Conservation (phyloP, 139 green algal genomes). For the Volvox africanus region DNA sequence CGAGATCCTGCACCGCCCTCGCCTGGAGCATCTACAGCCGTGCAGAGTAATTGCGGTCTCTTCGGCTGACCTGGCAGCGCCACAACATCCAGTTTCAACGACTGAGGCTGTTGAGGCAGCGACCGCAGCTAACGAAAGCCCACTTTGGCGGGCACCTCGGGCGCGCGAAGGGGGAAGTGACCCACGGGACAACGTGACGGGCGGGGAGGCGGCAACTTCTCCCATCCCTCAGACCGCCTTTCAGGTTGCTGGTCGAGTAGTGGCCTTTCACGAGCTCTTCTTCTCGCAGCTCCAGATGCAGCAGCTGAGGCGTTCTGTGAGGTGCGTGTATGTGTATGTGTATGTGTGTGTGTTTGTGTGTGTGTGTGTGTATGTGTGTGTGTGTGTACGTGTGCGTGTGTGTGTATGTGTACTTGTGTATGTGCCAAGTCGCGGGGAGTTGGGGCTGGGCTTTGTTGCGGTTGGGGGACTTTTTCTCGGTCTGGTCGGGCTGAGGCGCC, state of each 20-base stretch:
- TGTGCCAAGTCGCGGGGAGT: no score
- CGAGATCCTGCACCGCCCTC: slow-evolving; percentile 17
- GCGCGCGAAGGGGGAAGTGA: no score
- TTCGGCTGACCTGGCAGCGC: background rate
- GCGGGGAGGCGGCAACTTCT: background rate
- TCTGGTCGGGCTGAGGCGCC: no score
- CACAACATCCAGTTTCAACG: background rate
- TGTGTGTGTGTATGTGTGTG: background rate
- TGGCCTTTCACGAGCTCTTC: slow-evolving; percentile 82
- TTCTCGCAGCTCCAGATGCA: slow-evolving; percentile 85
- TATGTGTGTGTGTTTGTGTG: background rate
- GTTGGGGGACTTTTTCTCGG: no score
- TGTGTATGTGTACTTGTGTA: background rate
- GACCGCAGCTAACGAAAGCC: background rate
- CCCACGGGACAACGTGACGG: no score
- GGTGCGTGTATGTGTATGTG: background rate
- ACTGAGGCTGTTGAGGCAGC: background rate
- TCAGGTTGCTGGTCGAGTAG: slow-evolving; percentile 23
- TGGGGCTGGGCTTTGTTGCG: no score
- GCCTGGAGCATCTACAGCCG: slow-evolving; percentile 24
- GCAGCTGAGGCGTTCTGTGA: background rate
- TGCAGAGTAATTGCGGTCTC: background rate
- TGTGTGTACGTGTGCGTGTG: background rate
- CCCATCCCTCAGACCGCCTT: background rate
- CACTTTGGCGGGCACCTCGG: no score